Evolutionary conservation across 2,329 filamentous ascomycete species (phyloP), one percentile per base, ranked within the genome.

Genomic region (Ceratocystis harringtonii): DNA sequence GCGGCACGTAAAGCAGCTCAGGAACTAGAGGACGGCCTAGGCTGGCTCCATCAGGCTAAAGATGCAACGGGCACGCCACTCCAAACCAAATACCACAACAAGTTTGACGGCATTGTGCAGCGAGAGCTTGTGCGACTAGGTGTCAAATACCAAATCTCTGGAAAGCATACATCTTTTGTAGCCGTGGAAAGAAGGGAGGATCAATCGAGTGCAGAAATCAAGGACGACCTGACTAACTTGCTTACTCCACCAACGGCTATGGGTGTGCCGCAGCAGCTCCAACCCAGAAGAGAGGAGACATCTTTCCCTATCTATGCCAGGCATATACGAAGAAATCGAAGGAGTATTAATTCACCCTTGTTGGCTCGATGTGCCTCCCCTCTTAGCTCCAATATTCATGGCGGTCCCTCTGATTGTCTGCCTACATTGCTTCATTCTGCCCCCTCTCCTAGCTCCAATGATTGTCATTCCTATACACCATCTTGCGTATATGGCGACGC

Each of bases 151-250:
- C 85, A 89, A 70, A 81, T 90, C 7, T 82, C 79, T 1, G 82
- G 85, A 1, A 87, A 85, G 71, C 88, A 84, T 81, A 88, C 84
- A 70, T 88, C 86, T 0, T 91, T 90, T 68, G 83, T 90, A 2
- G 88, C 88, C 1, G 78, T 88, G 1, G 78, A 85, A 68, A 75
- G 78, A 7, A 73, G 76, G 1, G 25, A 17, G 5, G n/a, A 64
- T 19, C 25, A 7, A 12, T 41, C 25, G 10, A 15, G 36, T 25
- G 44, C 45, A 10, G 61, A 36, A 22, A 30, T 48, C n/a, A 25
- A 45, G 3, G 57, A 61, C 5, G 64, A 28, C 5, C 5, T 57
- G 17, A 36, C 32, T 7, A 5, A 17, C 36, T 28, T 50, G 22
- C 32, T 36, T 6, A 10, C 45, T 7, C 28, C 61, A n/a, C 22